Evolutionary conservation across 257 asterid genomes (phyloP).

Genomic region (Cordia subcordata): DNA sequence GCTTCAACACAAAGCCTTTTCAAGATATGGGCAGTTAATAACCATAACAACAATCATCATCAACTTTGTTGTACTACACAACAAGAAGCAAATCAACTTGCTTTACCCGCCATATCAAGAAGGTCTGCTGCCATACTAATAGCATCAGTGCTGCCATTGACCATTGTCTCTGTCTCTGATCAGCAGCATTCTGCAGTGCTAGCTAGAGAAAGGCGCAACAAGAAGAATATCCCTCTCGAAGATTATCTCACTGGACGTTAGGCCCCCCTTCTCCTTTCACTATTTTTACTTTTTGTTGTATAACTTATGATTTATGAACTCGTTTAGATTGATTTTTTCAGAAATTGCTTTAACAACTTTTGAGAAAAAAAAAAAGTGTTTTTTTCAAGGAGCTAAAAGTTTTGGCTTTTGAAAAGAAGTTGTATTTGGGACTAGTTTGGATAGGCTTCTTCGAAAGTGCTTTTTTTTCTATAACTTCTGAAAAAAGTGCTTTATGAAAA

Average conservation of each 20-base stretch:
- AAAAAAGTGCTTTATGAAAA: too few species aligned
- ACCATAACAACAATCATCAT: slow-evolving; percentile 14
- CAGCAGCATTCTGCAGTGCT: slow-evolving; percentile 29
- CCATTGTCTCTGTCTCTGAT: slow-evolving; percentile 34
- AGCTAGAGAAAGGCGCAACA: slow-evolving; percentile 89
- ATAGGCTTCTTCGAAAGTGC: too few species aligned
- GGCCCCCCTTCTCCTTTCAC: slow-evolving; percentile 13
- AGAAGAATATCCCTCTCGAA: slow-evolving; percentile 65
- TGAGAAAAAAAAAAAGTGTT: too few species aligned
- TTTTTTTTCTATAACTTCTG: too few species aligned
- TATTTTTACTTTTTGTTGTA: slow-evolving; percentile 1
- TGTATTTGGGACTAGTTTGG: too few species aligned
- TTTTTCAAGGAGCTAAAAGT: too few species aligned
- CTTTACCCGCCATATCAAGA: slow-evolving; percentile 59
- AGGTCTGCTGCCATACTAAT: slow-evolving; percentile 53
- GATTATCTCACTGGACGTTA: slow-evolving; percentile 57
- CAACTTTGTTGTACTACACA: slow-evolving; percentile 7
- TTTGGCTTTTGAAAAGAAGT: too few species aligned
- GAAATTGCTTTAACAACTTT: too few species aligned
- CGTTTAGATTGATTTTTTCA: too few species aligned
- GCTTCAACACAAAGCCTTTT: slow-evolving; percentile 38
- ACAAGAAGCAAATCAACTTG: slow-evolving; percentile 10
- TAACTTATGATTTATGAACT: not conserved
- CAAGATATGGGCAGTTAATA: slow-evolving; percentile 1
- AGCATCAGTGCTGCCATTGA: slow-evolving; percentile 50